Percentiles rank a stretch among this genome's conserved stretches.
phyloP scores from a whole-genome alignment of 2,329 filamentous ascomycete genomes.

The Colletotrichum graminicola region DNA sequence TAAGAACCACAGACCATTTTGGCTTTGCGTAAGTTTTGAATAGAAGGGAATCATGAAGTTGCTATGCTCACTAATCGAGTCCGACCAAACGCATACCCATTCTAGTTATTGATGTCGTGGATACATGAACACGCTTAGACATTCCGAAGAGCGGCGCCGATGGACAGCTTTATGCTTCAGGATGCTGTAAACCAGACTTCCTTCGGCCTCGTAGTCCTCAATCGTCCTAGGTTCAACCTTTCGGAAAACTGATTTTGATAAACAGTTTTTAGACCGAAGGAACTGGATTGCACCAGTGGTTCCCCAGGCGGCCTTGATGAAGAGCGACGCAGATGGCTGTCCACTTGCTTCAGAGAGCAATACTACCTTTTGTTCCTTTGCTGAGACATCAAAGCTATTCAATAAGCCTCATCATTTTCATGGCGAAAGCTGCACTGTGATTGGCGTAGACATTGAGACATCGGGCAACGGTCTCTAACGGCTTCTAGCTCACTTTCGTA shows the following conservation, averaged over 20 bases:
- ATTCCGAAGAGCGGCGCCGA: neutral
- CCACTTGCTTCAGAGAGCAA: neutral
- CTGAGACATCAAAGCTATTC: neutral
- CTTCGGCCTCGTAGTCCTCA: neutral
- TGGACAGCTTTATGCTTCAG: neutral
- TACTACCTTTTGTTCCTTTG: no score
- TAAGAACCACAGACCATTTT: neutral
- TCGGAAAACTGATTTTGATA: neutral
- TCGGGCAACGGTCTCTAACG: neutral
- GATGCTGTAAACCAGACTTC: neutral
- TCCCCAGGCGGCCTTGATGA: neutral
- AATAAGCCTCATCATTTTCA: neutral
- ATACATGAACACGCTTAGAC: neutral
- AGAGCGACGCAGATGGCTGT: neutral
- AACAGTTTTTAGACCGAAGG: neutral
- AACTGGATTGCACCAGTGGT: no score
- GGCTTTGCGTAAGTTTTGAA: neutral
- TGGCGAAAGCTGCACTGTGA: conserved; percentile 40
- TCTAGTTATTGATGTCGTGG: neutral
- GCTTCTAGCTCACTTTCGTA: neutral
- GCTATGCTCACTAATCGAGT: neutral
- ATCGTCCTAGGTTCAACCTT: no score
- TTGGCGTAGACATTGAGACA: conserved; percentile 37
- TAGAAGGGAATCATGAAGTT: neutral
- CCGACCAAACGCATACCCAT: no score